A percentile compares a stretch with the other conserved stretches of the same genome.
phyloP scores from a whole-genome alignment of 1,284 basidiomycete species.

The Apiotrichum domesticum region DNA sequence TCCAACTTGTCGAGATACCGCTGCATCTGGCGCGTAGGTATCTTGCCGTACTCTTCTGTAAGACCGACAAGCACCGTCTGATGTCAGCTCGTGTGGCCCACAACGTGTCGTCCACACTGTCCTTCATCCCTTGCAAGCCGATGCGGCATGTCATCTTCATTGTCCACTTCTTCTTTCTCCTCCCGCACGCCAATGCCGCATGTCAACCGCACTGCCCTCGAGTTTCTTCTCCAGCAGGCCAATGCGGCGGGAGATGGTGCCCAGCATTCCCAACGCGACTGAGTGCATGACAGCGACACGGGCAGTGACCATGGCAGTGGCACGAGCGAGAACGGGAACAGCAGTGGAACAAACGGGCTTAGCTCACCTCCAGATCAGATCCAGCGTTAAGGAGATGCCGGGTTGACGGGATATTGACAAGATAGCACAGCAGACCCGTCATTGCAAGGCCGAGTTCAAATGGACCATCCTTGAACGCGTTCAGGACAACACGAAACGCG shows the following conservation, averaged over 20 bases:
- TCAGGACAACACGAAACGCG: conserved; percentile 79
- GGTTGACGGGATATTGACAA: conserved; percentile 79
- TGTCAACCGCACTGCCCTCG: too few relatives aligned
- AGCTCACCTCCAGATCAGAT: conserved; percentile 76
- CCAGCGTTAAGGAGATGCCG: conserved; percentile 73
- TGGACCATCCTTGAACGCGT: conserved; percentile 81
- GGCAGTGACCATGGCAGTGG: too few relatives aligned
- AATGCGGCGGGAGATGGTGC: too few relatives aligned
- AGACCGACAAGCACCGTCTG: conserved; percentile 79
- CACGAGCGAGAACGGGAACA: not conserved
- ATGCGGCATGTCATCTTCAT: too few relatives aligned
- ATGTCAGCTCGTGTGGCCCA: conserved; percentile 13
- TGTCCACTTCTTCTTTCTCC: too few relatives aligned
- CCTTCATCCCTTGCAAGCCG: too few relatives aligned
- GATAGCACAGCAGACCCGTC: conserved; percentile 73
- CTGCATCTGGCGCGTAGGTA: conserved; percentile 44
- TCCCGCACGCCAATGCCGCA: too few relatives aligned
- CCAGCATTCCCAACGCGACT: too few relatives aligned
- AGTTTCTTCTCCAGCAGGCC: too few relatives aligned
- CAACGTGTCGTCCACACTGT: too few relatives aligned
- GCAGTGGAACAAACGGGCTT: not conserved
- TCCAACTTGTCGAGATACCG: conserved; percentile 67
- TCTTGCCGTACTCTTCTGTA: conserved; percentile 84
- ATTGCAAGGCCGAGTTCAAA: conserved; percentile 76
- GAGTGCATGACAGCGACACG: too few relatives aligned